phyloP scores from a whole-genome alignment of 768 basidiomycete genomes.

The Russula sp. region DNA sequence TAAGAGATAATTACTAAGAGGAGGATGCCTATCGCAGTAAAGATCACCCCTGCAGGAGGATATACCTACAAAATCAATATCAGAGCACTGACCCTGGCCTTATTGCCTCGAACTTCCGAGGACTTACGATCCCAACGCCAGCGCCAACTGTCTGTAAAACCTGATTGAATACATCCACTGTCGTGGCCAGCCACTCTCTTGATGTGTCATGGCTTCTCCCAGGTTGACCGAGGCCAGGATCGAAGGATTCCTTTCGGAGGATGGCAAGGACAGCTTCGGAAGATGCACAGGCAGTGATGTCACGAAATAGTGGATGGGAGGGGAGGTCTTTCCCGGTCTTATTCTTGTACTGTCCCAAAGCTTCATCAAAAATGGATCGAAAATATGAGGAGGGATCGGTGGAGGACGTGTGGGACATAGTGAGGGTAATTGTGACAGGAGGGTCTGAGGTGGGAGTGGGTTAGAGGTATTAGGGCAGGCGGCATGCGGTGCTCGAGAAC shows the following conservation, averaged over 20 bases:
- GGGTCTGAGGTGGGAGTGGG: too few species aligned
- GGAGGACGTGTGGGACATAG: not conserved
- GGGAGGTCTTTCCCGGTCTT: slow-evolving; percentile 4
- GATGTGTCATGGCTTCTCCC: not conserved
- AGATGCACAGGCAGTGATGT: not conserved
- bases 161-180: not conserved
- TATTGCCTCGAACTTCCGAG: not conserved
- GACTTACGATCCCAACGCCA: not conserved
- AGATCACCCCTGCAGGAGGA: slow-evolving; percentile 2
- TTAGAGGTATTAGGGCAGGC: too few species aligned
- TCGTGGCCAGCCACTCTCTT: not conserved
- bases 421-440: too few species aligned
- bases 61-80: not conserved
- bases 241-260: not conserved
- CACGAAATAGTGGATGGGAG: not conserved
- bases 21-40: not conserved
- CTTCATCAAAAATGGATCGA: not conserved
- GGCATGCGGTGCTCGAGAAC: too few species aligned
- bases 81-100: not conserved
- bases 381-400: not conserved
- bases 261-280: not conserved
- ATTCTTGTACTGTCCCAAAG: not conserved
- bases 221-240: not conserved
- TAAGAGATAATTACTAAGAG: not conserved
- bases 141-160: not conserved